Conservation (phyloP, 169 alveolate genomes). For the Sarcocystis neurona region DNA sequence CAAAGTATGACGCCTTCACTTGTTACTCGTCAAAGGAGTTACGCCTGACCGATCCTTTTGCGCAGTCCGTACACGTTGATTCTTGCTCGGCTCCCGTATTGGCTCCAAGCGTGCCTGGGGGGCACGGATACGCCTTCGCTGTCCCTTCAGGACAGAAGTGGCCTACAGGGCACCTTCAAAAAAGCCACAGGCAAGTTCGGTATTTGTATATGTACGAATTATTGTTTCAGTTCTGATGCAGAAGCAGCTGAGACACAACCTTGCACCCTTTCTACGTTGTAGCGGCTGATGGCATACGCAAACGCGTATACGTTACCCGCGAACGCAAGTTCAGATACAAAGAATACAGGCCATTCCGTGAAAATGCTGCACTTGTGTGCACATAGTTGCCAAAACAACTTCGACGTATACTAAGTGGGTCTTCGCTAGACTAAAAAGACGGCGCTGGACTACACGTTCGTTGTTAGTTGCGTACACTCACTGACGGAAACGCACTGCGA, state of each 20-base stretch:
- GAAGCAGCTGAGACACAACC: background rate
- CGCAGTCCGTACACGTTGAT: background rate
- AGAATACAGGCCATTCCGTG: too few species aligned
- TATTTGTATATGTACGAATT: too few species aligned
- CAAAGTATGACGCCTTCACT: background rate
- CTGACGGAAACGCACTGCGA: background rate
- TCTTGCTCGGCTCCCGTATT: background rate
- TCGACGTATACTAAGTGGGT: background rate
- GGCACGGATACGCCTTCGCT: background rate
- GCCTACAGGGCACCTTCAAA: background rate
- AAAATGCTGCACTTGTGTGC: too few species aligned
- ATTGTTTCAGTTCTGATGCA: too few species aligned
- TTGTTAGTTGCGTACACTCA: background rate
- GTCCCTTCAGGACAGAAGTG: conserved; percentile 25
- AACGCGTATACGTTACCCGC: background rate
- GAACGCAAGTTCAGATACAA: background rate
- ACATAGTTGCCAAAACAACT: too few species aligned
- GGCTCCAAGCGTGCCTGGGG: background rate
- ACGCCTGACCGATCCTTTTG: background rate
- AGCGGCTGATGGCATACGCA: background rate
- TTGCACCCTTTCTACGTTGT: background rate
- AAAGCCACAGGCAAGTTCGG: too few species aligned
- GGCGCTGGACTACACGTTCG: background rate
- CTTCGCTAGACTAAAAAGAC: background rate
- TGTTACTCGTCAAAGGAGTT: background rate